These are phyloP conservation scores for Dryas integrifolia DNA, from an alignment of 331 rosid species.

Conservation along the genomic window DNA sequence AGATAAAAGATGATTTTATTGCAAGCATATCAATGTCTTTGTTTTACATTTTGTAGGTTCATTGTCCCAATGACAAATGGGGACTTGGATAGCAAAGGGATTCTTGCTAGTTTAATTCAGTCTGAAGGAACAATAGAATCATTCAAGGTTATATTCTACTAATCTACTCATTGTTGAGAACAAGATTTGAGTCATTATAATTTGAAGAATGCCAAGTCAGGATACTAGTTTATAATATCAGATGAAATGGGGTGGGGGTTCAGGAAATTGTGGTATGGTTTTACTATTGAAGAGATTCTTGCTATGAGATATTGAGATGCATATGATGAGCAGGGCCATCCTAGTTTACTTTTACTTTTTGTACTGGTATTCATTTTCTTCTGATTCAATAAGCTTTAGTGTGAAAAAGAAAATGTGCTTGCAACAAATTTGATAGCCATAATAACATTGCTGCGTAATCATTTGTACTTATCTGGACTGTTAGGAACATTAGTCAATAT, in stretches of 20 bases:
- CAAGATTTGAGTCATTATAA: not conserved
- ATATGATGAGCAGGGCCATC: too few species aligned
- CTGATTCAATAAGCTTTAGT: too few species aligned
- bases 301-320: too few species aligned
- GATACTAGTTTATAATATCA: not conserved
- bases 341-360: too few species aligned
- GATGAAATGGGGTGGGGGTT: not conserved
- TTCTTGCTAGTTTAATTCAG: slow-evolving; percentile 60
- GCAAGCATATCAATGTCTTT: slow-evolving; percentile 1
- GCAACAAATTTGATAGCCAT: not conserved
- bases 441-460: not conserved
- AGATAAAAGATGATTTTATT: not conserved
- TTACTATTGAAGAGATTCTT: too few species aligned
- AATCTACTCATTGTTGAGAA: not conserved
- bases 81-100: slow-evolving; percentile 79
- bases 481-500: not conserved
- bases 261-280: not conserved
- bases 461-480: not conserved
- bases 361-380: too few species aligned
- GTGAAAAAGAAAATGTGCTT: too few species aligned
- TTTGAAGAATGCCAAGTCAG: not conserved
- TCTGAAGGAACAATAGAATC: slow-evolving; percentile 77
- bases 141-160: slow-evolving; percentile 59
- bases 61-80: slow-evolving; percentile 88
- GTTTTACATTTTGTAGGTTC: slow-evolving; percentile 43